Percentiles rank a stretch among this genome's conserved stretches.
These are phyloP conservation scores for Crithidia bombi DNA, from an alignment of 208 protist genomes.

Conservation along the genomic window DNA sequence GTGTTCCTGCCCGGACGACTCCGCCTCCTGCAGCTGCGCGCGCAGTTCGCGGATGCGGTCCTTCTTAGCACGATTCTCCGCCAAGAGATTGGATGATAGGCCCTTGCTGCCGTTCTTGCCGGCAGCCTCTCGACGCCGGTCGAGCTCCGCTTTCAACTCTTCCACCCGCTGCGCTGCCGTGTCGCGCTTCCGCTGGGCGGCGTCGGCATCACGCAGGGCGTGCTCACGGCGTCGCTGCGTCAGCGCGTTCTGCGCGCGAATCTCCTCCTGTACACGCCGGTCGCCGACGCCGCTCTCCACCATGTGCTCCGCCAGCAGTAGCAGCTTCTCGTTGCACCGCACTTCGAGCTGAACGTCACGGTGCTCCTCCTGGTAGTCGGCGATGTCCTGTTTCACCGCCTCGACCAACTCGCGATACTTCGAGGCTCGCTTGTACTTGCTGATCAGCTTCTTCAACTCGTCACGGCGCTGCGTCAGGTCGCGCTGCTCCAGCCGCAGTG, in stretches of 20 bases:
- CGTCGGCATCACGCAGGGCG: constrained; percentile 56
- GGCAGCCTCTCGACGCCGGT: constrained; percentile 19
- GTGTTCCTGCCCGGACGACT: neutral
- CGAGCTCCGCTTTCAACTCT: constrained; percentile 33
- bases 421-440: constrained; percentile 44
- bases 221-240: constrained; percentile 62
- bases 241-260: constrained; percentile 65
- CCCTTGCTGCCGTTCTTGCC: neutral
- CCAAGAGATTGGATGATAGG: constrained; percentile 30
- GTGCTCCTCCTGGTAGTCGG: constrained; percentile 52
- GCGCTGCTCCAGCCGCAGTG: constrained; percentile 53
- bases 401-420: constrained; percentile 56
- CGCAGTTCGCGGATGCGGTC: constrained; percentile 39
- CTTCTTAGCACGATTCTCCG: constrained; percentile 46
- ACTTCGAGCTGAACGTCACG: constrained; percentile 64
- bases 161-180: constrained; percentile 46
- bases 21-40: constrained; percentile 31
- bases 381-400: constrained; percentile 58
- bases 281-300: constrained; percentile 37
- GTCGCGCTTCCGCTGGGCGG: constrained; percentile 53
- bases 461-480: constrained; percentile 44
- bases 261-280: constrained; percentile 63
- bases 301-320: constrained; percentile 48
- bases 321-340: constrained; percentile 79
- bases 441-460: constrained; percentile 47